Base-by-base conservation (phyloP, 2,329 filamentous ascomycete genomes). In the Ceratocystis harringtonii region DNA sequence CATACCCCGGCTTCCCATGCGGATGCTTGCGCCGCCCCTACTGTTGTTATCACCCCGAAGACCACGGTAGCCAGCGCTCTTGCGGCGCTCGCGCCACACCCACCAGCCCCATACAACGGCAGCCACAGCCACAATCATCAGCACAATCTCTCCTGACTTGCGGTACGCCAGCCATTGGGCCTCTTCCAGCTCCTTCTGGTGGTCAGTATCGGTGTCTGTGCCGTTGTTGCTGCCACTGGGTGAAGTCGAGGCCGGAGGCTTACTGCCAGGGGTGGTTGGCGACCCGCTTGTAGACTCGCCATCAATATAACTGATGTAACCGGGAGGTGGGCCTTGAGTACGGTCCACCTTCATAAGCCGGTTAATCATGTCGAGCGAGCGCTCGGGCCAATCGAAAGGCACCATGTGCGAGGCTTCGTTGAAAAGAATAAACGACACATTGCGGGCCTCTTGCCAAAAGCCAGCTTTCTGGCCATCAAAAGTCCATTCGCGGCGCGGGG, bases 321-420 rank as follows among this genome's bases (percentile, higher is more conserved):
- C 61, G 74, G 95, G 88, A 0, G 86, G 82, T 62, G 90, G 92
- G 69, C 96, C 95, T 72, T 83, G 87, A 70, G 84, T 88, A 69
- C 97, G 95, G 72, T 97, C 91, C 50, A 99, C 90, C 61, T 85
- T 84, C 82, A 97, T 90, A 77, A 99, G 96, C 50, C 94, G 88
- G 75, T 99, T 92, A 17, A 99, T 84, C 94, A 99, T 99, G 74
- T 97, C 94, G 68, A 92, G 84, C 22, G 86, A 88, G 68, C 91
- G 87, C 61, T 90, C 85, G 0, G 92, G 87, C 71, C 88, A 89
- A 75, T 99, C 92, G 72, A 94, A 97, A 0, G 94, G 95, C 0
- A 99, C 94, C 94, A 99, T 99, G 75, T 99, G 94, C 62, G 89
- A 95, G 17, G 90, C 86, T 74, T 99, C 95, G 79, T 95, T 90